A percentile compares a stretch with the other conserved stretches of the same genome.
These are phyloP conservation scores for Periconia macrospinosa DNA, from an alignment of 2,329 filamentous ascomycete species.

Conservation along the genomic window DNA sequence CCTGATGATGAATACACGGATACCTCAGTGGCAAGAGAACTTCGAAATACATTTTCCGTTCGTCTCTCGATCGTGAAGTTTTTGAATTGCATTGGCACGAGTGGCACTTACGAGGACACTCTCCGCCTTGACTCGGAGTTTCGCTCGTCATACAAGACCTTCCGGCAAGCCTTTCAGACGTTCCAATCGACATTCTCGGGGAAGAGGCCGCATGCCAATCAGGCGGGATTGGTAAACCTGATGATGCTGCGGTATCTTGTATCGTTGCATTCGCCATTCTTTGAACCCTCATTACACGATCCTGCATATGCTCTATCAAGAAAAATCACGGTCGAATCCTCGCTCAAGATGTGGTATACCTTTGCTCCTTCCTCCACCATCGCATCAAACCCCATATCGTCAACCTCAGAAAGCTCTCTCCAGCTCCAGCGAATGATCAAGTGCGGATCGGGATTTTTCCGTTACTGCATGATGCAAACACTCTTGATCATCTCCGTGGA, in stretches of 20 bases:
- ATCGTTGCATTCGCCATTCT: slow-evolving; percentile 29
- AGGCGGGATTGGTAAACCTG: slow-evolving; percentile 24
- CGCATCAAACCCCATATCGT: not conserved
- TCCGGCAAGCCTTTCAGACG: slow-evolving; percentile 20
- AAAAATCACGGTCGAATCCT: slow-evolving; percentile 27
- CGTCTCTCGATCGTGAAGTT: slow-evolving; percentile 41
- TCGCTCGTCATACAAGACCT: slow-evolving; percentile 19
- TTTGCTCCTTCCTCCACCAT: slow-evolving; percentile 5
- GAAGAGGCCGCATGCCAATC: slow-evolving; percentile 12
- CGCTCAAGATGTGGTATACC: slow-evolving; percentile 29
- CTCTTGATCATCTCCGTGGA: slow-evolving; percentile 23
- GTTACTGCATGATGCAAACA: slow-evolving; percentile 24
- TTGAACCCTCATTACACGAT: slow-evolving; percentile 20
- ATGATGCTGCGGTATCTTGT: slow-evolving; percentile 31
- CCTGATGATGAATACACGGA: slow-evolving; percentile 36
- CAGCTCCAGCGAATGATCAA: slow-evolving; percentile 20
- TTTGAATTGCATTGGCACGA: slow-evolving; percentile 23
- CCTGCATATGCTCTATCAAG: slow-evolving; percentile 29
- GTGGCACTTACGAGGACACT: slow-evolving; percentile 29
- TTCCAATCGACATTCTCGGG: not conserved
- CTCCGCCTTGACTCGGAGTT: slow-evolving; percentile 26
- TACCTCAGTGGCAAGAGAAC: slow-evolving; percentile 38
- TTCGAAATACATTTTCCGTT: slow-evolving; percentile 41
- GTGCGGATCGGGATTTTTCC: slow-evolving; percentile 28
- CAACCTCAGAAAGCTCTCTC: not conserved